A percentile compares a stretch with the other conserved stretches of the same genome.
Evolutionary conservation across 805 yeast genomes (phyloP).

Genomic region (Candida ortonii): DNA sequence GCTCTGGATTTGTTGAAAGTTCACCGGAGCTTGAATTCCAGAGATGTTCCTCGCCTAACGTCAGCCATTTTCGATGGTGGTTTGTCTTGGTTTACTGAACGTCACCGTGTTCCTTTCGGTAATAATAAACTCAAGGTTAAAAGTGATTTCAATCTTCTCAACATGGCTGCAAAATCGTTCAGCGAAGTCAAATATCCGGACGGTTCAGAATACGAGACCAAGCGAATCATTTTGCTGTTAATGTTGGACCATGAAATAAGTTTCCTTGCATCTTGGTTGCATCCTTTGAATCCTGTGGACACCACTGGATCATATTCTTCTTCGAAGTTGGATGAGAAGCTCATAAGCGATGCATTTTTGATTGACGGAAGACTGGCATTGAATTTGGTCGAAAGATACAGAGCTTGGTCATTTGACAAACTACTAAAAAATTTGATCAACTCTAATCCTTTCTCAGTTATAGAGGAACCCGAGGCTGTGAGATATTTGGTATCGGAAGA

Average conservation of each 20-base stretch:
- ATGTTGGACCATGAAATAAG: constrained; percentile 77
- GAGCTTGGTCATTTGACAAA: constrained; percentile 37
- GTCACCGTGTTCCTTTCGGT: constrained; percentile 77
- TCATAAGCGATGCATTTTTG: constrained; percentile 56
- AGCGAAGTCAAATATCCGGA: constrained; percentile 23
- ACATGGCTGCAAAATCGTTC: constrained; percentile 44
- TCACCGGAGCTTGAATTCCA: constrained; percentile 49
- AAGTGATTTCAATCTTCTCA: constrained; percentile 61
- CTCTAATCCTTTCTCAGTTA: constrained; percentile 57
- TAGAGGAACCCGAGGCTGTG: constrained; percentile 56
- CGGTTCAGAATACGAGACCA: constrained; percentile 37
- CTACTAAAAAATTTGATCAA: constrained; percentile 44
- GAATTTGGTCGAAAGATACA: constrained; percentile 60
- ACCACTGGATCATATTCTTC: constrained; percentile 36
- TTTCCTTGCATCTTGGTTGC: constrained; percentile 73
- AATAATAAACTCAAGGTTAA: constrained; percentile 69
- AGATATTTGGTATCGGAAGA: constrained; percentile 42
- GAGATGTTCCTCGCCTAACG: constrained; percentile 44
- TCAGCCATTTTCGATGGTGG: constrained; percentile 60
- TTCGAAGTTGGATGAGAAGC: constrained; percentile 37
- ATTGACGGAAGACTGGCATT: constrained; percentile 73
- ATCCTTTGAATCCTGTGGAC: constrained; percentile 49
- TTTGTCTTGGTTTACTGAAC: constrained; percentile 72
- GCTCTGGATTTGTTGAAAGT: constrained; percentile 61
- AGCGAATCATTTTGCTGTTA: constrained; percentile 52